Conservation (phyloP, 495 filamentous ascomycete genomes). For the Penicillium atrosanguineum region DNA sequence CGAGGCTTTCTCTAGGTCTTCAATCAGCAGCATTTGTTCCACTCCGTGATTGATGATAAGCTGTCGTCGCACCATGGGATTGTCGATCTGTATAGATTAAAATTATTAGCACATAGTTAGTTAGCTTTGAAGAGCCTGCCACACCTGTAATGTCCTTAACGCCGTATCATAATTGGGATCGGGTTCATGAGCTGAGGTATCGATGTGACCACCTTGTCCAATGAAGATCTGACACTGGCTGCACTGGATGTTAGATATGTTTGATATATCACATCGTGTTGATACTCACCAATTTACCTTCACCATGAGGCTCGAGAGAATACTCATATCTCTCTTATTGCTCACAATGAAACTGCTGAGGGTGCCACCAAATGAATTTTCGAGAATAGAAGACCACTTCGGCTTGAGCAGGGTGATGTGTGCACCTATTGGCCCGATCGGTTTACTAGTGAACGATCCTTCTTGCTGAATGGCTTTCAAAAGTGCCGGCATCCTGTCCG, state of each 20-base stretch:
- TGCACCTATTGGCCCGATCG: slow-evolving; percentile 80
- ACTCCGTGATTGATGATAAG: slow-evolving; percentile 80
- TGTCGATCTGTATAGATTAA: slow-evolving; percentile 58
- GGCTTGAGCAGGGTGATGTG: slow-evolving; percentile 73
- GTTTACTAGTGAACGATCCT: slow-evolving; percentile 60
- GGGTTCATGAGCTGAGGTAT: slow-evolving; percentile 69
- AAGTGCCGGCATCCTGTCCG: slow-evolving; percentile 58
- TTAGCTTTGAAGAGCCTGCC: neutral
- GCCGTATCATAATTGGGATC: slow-evolving; percentile 69
- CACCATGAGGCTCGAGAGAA: slow-evolving; percentile 62
- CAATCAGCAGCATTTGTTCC: slow-evolving; percentile 81
- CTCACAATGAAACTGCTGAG: slow-evolving; percentile 79
- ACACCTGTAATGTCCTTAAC: slow-evolving; percentile 68
- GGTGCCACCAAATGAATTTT: slow-evolving; percentile 62
- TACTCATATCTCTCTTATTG: slow-evolving; percentile 63
- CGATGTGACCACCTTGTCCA: slow-evolving; percentile 54
- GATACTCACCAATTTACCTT: slow-evolving; percentile 49
- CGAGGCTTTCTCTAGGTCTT: slow-evolving; percentile 61
- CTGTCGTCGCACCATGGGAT: slow-evolving; percentile 71
- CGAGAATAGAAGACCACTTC: slow-evolving; percentile 81
- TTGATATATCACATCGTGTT: neutral
- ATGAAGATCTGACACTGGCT: slow-evolving; percentile 65
- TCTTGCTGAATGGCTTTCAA: slow-evolving; percentile 67
- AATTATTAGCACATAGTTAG: slow-evolving; percentile 2
- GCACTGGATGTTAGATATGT: slow-evolving; percentile 16